Conservation (phyloP, 441 rosid species). For the Isatis lusitanica region DNA sequence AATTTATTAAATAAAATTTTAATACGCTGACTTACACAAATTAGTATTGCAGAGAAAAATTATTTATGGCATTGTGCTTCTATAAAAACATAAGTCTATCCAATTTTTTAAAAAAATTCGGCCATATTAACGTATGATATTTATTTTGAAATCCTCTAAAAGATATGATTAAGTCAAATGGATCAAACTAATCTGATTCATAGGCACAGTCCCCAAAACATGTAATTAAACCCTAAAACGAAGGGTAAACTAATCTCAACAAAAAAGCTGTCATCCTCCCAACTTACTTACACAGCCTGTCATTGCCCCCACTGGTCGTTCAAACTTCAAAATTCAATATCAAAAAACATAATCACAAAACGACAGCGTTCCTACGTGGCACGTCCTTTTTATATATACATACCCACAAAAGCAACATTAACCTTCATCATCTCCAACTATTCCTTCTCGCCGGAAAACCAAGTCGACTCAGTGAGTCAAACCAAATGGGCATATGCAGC, state of each 20-base stretch:
- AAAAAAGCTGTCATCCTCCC: conserved; percentile 34
- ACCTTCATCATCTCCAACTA: conserved; percentile 2
- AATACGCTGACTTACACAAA: too few species aligned
- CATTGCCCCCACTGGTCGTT: conserved; percentile 38
- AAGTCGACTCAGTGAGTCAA: conserved; percentile 23
- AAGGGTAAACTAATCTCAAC: not conserved
- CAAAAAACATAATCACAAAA: conserved; percentile 10
- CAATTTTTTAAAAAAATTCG: too few species aligned
- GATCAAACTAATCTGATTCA: not conserved
- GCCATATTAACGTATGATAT: not conserved
- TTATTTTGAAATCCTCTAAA: too few species aligned
- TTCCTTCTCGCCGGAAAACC: not conserved
- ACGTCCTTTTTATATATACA: not conserved
- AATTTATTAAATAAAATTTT: too few species aligned
- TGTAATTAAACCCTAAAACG: not conserved
- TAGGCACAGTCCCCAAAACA: conserved; percentile 15
- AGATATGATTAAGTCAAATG: not conserved
- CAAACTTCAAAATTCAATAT: conserved; percentile 25
- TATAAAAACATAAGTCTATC: too few species aligned
- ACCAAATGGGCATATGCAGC: conserved; percentile 68
- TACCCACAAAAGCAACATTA: not conserved
- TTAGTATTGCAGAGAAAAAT: too few species aligned
- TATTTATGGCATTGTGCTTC: too few species aligned
- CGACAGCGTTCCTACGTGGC: conserved; percentile 24
- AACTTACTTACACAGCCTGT: conserved; percentile 37